Evolutionary conservation across 2,329 filamentous ascomycete genomes (phyloP), one percentile per base, ranked within the genome.

Genomic region (Phoma sp.): DNA sequence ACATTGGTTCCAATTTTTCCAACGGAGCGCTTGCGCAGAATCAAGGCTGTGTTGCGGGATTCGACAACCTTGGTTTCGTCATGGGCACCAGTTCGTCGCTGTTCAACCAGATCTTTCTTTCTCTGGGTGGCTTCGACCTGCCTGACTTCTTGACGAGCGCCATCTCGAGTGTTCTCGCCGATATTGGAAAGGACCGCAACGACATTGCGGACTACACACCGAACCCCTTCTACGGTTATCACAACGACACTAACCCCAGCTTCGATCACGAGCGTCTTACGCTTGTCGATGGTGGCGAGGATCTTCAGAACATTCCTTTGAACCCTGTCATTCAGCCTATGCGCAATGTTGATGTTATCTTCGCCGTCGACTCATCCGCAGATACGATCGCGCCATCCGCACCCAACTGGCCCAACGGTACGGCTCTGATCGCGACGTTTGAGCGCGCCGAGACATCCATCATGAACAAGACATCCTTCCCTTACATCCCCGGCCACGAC

Each of bases 81-180:
- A 92, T 96, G 85, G 92, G 92, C 45, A 96, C 92, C 0, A 92
- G 88, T 21, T 91, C 88, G 1, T 89, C 90, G 0, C 81, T 96
- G 2, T 96, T 96, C 82, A 96, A 96, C 77, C 81, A 87, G 65
- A 84, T 90, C 65, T 76, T 96, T 17, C 80, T 92, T 3, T 76
- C 85, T 10, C 79, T 94, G 51, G 83, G 91, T 9, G 73, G 75
- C 21, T 74, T 77, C 24, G 71, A 82, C 31, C 67, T 85, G 7
- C 81, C 81, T 2, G 70, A 68, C 5, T 74, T 82, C 29, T 74
- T 91, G 33, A 79, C 82, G 45, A 65, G 78, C 5, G 81, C 82
- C 19, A 65, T 90, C 13, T 70, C 74, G 3, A 62, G 74, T 19
- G 71, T 92, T 7, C 78, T 93, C 2, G 55, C 70, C 0, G 64